A percentile compares a stretch with the other conserved stretches of the same genome.
Evolutionary conservation across 257 asterid species (phyloP).

Genomic region (Gentiana dahurica): DNA sequence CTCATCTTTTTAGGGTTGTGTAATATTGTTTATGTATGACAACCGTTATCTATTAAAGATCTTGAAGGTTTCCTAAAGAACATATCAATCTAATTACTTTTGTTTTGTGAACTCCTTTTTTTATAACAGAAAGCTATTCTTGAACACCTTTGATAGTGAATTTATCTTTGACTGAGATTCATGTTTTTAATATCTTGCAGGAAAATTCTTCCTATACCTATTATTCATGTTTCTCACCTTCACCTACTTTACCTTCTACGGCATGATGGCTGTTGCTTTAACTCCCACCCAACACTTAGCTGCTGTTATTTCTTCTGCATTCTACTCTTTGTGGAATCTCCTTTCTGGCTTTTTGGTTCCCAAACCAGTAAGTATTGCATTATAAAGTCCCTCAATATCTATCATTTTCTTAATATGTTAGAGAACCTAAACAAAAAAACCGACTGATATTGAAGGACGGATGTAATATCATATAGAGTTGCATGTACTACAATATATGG

Average conservation of each 20-base stretch:
- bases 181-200: constrained; percentile 6
- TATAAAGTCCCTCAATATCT: background rate
- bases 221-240: constrained; percentile 47
- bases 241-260: constrained; percentile 51
- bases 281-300: constrained; percentile 52
- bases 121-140: background rate
- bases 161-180: background rate
- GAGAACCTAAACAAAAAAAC: too few relatives aligned
- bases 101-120: too few relatives aligned
- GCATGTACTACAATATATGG: too few relatives aligned
- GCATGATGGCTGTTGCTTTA: constrained; percentile 66
- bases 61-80: too few relatives aligned
- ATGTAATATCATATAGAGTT: too few relatives aligned
- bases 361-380: constrained; percentile 37
- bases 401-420: too few relatives aligned
- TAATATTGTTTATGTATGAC: background rate
- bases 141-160: background rate
- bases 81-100: too few relatives aligned
- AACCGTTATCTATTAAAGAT: too few relatives aligned
- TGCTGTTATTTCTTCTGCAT: constrained; percentile 43
- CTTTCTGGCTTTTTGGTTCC: constrained; percentile 57
- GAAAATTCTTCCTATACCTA: constrained; percentile 37
- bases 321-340: constrained; percentile 55
- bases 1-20: too few relatives aligned
- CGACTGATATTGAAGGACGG: too few relatives aligned